Conservation (phyloP, 352 stramenopile species). For the Globisporangium spiculum region DNA sequence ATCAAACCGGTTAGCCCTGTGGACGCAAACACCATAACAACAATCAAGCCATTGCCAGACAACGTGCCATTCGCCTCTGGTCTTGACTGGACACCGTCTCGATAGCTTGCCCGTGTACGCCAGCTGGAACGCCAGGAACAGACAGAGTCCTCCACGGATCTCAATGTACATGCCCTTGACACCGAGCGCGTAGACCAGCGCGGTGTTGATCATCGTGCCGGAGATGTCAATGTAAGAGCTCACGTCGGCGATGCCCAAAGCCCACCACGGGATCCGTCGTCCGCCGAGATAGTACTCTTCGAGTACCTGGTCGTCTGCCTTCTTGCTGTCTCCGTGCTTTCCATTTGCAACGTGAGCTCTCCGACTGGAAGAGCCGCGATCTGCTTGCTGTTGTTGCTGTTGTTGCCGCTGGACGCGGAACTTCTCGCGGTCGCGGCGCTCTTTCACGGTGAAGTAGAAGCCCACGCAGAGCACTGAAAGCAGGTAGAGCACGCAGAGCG, state of each 20-base stretch:
- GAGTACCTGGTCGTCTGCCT: conserved; percentile 33
- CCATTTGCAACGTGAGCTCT: background rate
- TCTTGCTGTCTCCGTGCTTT: conserved; percentile 14
- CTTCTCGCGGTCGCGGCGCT: conserved; percentile 41
- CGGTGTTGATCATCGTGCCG: conserved; percentile 85
- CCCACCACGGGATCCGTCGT: conserved; percentile 67
- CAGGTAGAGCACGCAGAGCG: conserved; percentile 53
- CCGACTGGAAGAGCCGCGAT: background rate
- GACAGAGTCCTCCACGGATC: conserved; percentile 68
- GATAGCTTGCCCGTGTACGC: conserved; percentile 80
- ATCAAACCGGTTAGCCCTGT: background rate
- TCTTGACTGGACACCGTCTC: conserved; percentile 71
- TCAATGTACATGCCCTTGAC: conserved; percentile 86
- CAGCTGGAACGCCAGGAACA: conserved; percentile 79
- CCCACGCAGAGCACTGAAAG: conserved; percentile 62
- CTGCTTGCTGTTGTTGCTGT: conserved; percentile 17
- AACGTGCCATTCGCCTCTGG: conserved; percentile 64
- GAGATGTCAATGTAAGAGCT: conserved; percentile 87
- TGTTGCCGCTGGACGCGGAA: conserved; percentile 23
- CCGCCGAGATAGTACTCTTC: conserved; percentile 79
- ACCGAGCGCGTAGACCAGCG: conserved; percentile 75
- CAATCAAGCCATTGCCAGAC: background rate
- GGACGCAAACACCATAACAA: background rate
- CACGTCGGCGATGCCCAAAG: conserved; percentile 69
- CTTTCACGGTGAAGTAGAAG: conserved; percentile 61